Evolutionary conservation across 1,139 yeast genomes (phyloP), one percentile per base, ranked within the genome.

Genomic region (Candida buenavistaensis): DNA sequence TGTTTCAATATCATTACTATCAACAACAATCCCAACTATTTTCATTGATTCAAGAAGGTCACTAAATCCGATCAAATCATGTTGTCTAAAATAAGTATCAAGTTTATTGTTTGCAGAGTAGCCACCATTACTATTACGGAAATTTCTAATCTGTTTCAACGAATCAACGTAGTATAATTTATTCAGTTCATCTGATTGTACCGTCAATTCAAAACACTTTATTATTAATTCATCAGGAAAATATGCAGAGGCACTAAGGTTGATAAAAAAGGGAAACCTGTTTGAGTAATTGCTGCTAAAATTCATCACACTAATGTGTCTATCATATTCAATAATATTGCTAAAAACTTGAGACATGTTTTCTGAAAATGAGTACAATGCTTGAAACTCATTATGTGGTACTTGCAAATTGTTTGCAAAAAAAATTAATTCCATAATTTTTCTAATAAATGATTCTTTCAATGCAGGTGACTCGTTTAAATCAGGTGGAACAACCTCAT

Each of bases 91-190:
- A 43, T 72, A 80, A 22, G 74, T 63, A 36, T 75, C 50, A 11
- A 67, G 45, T 36, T 60, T 63, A 16, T 24, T 30, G 17, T 41
- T 37, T 16, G 39, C 39, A 11, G 44, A 32, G 12, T 25, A 28
- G 20, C 32, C 31, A 3, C 51, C 45, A 29, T 45, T 50, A 6
- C 14, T 21, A 12, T 23, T 27, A 23, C 30, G 26, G 16, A 33
- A 33, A 26, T 29, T 35, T 8, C 37, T 31, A 8, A 38, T 32
- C 16, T 38, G 38, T 37, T 55, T 57, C 31, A 68, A 48, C 3
- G 88, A 79, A 54, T 90, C 97, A 38, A 83, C 80, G 48, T 88
- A 89, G 31, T 69, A 61, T 5, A 88, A 76, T 5, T 62, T 56
- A 44, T 80, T 74, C 0, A 38, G 47, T 0, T 76, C 72, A 52